These are phyloP conservation scores for Astrocystis sublimbata DNA, from an alignment of 495 filamentous ascomycete genomes.

Conservation along the genomic window DNA sequence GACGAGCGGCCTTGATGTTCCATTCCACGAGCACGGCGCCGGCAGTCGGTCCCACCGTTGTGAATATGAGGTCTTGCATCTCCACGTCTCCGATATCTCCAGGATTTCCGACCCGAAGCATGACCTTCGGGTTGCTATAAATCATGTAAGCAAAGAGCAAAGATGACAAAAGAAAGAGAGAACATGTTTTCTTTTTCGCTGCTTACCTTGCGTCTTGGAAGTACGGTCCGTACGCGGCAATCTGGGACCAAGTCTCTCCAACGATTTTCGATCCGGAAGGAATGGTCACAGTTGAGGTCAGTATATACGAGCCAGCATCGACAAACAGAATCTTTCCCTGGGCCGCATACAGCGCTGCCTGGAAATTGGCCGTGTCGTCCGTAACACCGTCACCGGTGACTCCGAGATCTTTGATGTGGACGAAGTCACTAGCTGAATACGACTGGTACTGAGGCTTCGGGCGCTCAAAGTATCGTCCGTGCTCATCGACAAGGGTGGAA, in stretches of 20 bases:
- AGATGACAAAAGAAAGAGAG: too few species aligned
- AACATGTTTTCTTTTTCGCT: too few species aligned
- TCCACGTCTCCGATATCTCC: conserved; percentile 53
- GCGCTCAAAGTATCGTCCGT: too few species aligned
- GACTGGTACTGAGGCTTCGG: too few species aligned
- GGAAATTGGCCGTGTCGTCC: not conserved
- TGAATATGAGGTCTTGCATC: conserved; percentile 54
- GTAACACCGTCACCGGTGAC: not conserved
- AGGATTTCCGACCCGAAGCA: not conserved
- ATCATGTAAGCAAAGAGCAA: too few species aligned
- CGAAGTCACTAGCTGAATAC: too few species aligned
- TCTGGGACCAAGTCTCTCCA: not conserved
- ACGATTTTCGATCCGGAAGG: not conserved
- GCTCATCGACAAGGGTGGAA: too few species aligned
- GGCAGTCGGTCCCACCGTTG: conserved; percentile 38
- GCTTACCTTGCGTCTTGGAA: not conserved
- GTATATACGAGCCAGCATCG: not conserved
- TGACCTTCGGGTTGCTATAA: not conserved
- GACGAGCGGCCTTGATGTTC: conserved; percentile 16
- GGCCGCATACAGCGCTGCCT: not conserved
- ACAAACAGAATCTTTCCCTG: not conserved
- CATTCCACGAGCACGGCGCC: conserved; percentile 38
- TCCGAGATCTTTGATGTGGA: not conserved
- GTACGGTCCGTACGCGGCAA: not conserved
- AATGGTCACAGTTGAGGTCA: not conserved